phyloP scores from a whole-genome alignment of 768 basidiomycete species.

The Leccinum aurantiacum region DNA sequence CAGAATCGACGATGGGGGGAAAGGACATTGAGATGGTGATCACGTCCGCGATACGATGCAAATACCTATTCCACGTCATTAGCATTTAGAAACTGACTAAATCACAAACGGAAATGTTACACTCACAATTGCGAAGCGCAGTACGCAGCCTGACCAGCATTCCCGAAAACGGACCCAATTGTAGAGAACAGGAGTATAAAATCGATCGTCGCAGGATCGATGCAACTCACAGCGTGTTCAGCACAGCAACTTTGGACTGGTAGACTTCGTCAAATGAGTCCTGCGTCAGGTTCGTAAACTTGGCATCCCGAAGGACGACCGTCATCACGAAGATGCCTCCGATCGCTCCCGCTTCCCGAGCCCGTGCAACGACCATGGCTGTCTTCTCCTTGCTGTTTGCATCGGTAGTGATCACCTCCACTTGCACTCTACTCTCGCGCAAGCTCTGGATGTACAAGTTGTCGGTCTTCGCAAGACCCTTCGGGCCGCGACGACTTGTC shows the following conservation, averaged over 20 bases:
- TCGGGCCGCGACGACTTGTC: constrained; percentile 26
- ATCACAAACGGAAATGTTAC: too few relatives aligned
- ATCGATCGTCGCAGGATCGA: constrained; percentile 24
- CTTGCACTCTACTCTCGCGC: constrained; percentile 21
- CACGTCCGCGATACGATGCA: constrained; percentile 32
- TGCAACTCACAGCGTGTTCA: constrained; percentile 17
- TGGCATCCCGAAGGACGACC: constrained; percentile 34
- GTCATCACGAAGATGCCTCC: constrained; percentile 37
- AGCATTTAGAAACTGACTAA: neutral
- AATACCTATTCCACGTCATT: constrained; percentile 20
- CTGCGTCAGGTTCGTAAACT: constrained; percentile 35
- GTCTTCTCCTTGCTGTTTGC: constrained; percentile 26
- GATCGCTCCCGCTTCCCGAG: constrained; percentile 25
- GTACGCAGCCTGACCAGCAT: constrained; percentile 26
- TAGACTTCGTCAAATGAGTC: constrained; percentile 30
- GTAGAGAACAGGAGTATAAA: constrained; percentile 37
- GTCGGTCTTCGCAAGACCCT: constrained; percentile 22
- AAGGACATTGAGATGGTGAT: constrained; percentile 34
- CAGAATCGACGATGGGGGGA: constrained; percentile 36
- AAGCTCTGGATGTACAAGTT: constrained; percentile 30
- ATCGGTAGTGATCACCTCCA: constrained; percentile 31
- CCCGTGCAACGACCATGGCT: constrained; percentile 21
- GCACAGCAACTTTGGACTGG: constrained; percentile 23
- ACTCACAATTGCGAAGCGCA: constrained; percentile 18
- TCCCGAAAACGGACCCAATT: constrained; percentile 34